Evolutionary conservation across 2,329 filamentous ascomycete species (phyloP), one percentile per base, ranked within the genome.

Genomic region (Hypoxylon sp.): DNA sequence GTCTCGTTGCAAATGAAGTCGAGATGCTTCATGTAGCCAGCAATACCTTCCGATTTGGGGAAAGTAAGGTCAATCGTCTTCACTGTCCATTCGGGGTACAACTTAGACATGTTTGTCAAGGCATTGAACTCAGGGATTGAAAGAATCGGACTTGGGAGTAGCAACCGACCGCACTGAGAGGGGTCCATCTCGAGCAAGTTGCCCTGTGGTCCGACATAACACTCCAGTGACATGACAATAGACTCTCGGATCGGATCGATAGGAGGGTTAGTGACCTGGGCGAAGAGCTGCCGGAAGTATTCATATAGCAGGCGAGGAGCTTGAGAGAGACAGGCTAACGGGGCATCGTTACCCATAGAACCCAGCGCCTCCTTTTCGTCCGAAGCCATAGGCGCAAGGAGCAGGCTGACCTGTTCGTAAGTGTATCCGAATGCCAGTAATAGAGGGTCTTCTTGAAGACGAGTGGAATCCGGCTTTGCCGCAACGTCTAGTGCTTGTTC

Each of bases 241-340:
- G 94, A 95, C 84, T 98, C 95, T 79, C 95, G 88, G 73, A 98
- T 98, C 30, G 95, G 95, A 76, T 98, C 95, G 75, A 98, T 98
- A 12, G 95, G 95, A 71, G 95, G 95, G 80, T 98, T 98, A 67
- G 95, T 98, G 78, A 98, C 95, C 82, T 98, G 95, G 8, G 95
- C 95, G 78, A 98, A 98, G 44, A 98, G 89, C 83, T 98, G 93
- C 68, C 95, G 90, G 90, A 98, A 98, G 82, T 98, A 98, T 79
- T 97, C 95, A 79, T 92, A 97, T 18, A 97, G 87, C 56, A 97
- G 84, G 72, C 94, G 92, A 71, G 95, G 93, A 68, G 94, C 92
- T 70, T 92, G 87, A n/a, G 95, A 92, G 77, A 98, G 84, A 79
- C 93, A 97, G 55, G 95, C 95, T 69, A 98, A 84, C 44, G 95